Evolutionary conservation across 225 moss, liverwort and hornwort genomes (phyloP).

Genomic region (Sphagnum contortum): DNA sequence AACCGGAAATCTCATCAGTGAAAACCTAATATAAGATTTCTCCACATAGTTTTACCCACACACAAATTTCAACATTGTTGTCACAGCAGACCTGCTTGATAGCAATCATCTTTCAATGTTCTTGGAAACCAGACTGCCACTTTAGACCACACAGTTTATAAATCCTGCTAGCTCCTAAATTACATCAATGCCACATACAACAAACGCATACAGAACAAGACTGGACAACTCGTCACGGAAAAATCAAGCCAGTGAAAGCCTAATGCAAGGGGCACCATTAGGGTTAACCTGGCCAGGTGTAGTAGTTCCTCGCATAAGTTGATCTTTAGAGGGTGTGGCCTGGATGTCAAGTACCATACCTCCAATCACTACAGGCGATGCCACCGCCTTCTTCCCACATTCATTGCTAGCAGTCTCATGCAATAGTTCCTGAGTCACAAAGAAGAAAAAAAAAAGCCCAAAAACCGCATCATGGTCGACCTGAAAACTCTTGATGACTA

Average conservation of each 20-base stretch:
- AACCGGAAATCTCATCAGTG: no score
- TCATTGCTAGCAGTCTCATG: no score
- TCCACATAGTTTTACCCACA: constrained; percentile 5
- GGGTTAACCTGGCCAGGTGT: constrained; percentile 43
- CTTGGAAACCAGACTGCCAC: no score
- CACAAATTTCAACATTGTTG: no score
- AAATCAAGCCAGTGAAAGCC: no score
- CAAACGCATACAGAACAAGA: not conserved
- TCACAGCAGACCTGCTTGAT: no score
- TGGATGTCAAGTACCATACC: constrained; percentile 62
- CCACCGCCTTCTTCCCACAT: not conserved
- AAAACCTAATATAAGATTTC: not conserved
- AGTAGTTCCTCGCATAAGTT: constrained; percentile 41
- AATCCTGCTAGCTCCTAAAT: not conserved
- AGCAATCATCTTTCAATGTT: no score
- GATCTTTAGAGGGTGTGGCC: constrained; percentile 32
- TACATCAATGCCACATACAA: not conserved
- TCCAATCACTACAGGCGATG: constrained; percentile 44
- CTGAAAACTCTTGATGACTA: no score
- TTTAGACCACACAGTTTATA: not conserved
- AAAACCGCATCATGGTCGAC: no score
- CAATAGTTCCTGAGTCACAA: no score
- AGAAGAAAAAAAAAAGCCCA: no score
- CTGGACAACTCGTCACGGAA: no score
- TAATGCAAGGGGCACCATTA: not conserved